Base-by-base conservation (phyloP, 768 basidiomycete species). In the Atractiella rhizophila region DNA sequence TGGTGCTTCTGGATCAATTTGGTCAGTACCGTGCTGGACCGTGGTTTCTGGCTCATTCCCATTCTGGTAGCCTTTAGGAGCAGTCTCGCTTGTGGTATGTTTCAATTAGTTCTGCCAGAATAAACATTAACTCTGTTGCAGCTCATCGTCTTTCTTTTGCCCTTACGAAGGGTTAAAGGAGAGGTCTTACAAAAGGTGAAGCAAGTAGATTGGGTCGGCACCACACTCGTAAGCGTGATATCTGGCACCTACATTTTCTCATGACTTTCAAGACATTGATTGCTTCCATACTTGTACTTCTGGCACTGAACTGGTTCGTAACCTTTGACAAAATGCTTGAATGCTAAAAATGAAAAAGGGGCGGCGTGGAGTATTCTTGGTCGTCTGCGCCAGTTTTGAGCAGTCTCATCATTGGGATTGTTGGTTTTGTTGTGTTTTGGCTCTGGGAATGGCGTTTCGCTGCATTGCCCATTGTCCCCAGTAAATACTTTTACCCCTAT, bases 371-470 rank as follows among this genome's bases (percentile, higher is more conserved):
- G 3, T 75, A 75, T 47, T 67, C 74, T 3, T 78, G 76, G 76
- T 60, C 55, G 13, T 77, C 74, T 0, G 66, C 73, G 0, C 60
- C 68, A 4, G 70, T 80, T 44, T 52, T 74, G 29, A 69, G 62
- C 0, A 66, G 69, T 0, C 54, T 75, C 6, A 56, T 67, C 36
- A 64, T 69, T 1, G 73, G 75, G 0, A 44, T 71, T n/a, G 40
- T 67, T 0, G 65, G 73, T 4, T 55, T 70, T 5, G 56, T 50
- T 0, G 37, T 73, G 2, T 78, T 77, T 54, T 68, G 73, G 39
- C 44, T 69, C 28, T 76, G 74, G 67, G 76, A 80, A 57, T 73
- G 70, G 68, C 73, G 69, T 54, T 64, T 71, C 2, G 72, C 74
- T 3, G 59, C 58, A 32, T 61, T 79, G 5, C 76, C 75, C 0